Percentiles rank a stretch among this genome's conserved stretches.
Conservation (phyloP, 2,329 filamentous ascomycete species). For the Fusarium keratoplasticum region DNA sequence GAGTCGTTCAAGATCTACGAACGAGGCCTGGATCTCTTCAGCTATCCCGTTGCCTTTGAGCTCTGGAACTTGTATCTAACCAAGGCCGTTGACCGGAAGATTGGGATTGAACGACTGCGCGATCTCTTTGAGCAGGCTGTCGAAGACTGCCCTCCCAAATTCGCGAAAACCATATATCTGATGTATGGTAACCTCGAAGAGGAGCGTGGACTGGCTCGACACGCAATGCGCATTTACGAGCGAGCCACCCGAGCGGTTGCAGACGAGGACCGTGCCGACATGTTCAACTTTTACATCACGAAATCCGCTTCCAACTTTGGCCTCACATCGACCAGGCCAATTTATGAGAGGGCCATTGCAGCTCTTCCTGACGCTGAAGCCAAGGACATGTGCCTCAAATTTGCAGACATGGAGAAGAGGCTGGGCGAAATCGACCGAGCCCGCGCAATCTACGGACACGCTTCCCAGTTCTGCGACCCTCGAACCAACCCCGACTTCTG, state of each 20-base stretch:
- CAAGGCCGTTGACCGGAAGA: slow-evolving; percentile 96
- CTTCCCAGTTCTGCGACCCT: slow-evolving; percentile 96
- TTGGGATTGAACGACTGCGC: slow-evolving; percentile 91
- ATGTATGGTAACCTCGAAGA: slow-evolving; percentile 99
- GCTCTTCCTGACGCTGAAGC: slow-evolving; percentile 94
- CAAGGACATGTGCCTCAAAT: slow-evolving; percentile 98
- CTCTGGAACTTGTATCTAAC: slow-evolving; percentile 98
- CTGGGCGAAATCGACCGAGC: slow-evolving; percentile 95
- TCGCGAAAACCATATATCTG: slow-evolving; percentile 94
- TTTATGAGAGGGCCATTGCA: slow-evolving; percentile 95
- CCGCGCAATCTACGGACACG: slow-evolving; percentile 94
- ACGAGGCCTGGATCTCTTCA: slow-evolving; percentile 96
- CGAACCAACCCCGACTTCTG: slow-evolving; percentile 91
- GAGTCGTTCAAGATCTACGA: slow-evolving; percentile 99
- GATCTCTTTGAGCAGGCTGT: slow-evolving; percentile 98
- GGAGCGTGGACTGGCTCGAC: slow-evolving; percentile 90
- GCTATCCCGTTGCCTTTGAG: slow-evolving; percentile 97
- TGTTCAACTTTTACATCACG: slow-evolving; percentile 99
- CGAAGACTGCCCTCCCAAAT: slow-evolving; percentile 93
- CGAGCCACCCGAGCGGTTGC: slow-evolving; percentile 93
- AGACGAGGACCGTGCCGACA: slow-evolving; percentile 93
- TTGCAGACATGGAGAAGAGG: slow-evolving; percentile 94
- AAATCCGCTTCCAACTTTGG: slow-evolving; percentile 99
- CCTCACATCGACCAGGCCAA: slow-evolving; percentile 90
- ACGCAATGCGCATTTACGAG: slow-evolving; percentile 99